Percentiles rank a stretch among this genome's conserved stretches.
phyloP scores from a whole-genome alignment of 345 rosid genomes.

The Rhodomyrtus tomentosa region DNA sequence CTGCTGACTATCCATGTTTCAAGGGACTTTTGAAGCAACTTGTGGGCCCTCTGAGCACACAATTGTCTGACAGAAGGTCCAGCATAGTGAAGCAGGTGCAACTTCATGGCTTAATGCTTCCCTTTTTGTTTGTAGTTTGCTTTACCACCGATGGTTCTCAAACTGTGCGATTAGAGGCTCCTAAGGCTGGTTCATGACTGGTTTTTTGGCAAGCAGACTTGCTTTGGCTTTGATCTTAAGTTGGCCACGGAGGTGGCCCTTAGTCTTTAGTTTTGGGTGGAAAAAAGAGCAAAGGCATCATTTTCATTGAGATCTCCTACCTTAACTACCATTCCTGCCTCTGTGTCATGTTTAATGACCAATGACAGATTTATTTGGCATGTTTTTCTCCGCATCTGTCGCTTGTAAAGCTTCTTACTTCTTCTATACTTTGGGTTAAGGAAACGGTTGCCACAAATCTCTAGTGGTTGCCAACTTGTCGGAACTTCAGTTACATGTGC shows the following conservation, averaged over 20 bases:
- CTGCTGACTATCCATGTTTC: conserved; percentile 70
- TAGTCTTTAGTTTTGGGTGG: background rate
- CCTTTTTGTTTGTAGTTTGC: background rate
- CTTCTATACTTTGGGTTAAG: background rate
- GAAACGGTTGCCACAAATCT: background rate
- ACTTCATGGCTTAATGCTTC: background rate
- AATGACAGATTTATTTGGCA: background rate
- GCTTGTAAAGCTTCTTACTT: background rate
- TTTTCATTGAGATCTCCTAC: background rate
- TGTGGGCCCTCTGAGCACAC: conserved; percentile 72
- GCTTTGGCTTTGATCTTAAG: background rate
- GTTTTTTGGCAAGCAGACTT: background rate
- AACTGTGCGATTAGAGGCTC: background rate
- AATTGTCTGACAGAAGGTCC: conserved; percentile 91
- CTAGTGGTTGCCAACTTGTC: background rate
- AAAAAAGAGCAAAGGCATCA: background rate
- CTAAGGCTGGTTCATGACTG: background rate
- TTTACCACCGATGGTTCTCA: background rate
- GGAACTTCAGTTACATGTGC: background rate
- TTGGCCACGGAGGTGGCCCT: background rate
- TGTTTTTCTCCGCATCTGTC: background rate
- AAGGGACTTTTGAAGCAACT: conserved; percentile 93
- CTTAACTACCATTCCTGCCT: background rate
- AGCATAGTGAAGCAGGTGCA: conserved; percentile 94
- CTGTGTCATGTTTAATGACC: background rate